Evolutionary conservation across 768 basidiomycete species (phyloP), one percentile per base, ranked within the genome.

Genomic region (Suillus lakei): DNA sequence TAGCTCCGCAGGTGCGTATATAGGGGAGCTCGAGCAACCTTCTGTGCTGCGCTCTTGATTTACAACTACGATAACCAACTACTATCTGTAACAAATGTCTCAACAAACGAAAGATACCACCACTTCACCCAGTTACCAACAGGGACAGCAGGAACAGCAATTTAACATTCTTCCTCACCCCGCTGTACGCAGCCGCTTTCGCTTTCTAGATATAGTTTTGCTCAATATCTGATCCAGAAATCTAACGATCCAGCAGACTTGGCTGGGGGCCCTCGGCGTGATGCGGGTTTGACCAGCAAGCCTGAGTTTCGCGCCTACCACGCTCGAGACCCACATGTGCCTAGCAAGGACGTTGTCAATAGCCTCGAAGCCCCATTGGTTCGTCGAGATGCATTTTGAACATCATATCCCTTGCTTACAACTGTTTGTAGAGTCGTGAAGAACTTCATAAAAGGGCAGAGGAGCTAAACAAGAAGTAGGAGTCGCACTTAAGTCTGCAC

Each of bases 91-190:
- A 58, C 36, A 21, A 58, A 58, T 58, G 56, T 58, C 56, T 26
- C 56, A 58, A 58, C 36, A 58, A 58, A 39, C 16, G 36, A 58
- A 58, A 38, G 36, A 58, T 39, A 58, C 36, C 36, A 39, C 23
- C 16, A 39, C 56, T 18, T 26, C 56, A 38, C 36, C 23, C 23
- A 26, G 36, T 58, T 36, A 23, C 56, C 36, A 26, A 38, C 56
- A 58, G 9, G 56, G 56, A 51, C 65, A 65, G 59, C 62, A 65
- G 8, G 83, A 86, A 69, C 83, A 78, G 58, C 71, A 68, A 1
- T 88, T 83, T 74, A 76, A 75, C 56, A 89, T 86, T 70, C 80
- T 83, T 64, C 89, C 89, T 26, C 87, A 89, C 71, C 89, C 88
- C 58, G 88, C 88, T 69, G 87, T 88, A 69, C 56, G 83, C 71